Base-by-base conservation (phyloP, 306 rosid species). In the Mimosa bimucronata region DNA sequence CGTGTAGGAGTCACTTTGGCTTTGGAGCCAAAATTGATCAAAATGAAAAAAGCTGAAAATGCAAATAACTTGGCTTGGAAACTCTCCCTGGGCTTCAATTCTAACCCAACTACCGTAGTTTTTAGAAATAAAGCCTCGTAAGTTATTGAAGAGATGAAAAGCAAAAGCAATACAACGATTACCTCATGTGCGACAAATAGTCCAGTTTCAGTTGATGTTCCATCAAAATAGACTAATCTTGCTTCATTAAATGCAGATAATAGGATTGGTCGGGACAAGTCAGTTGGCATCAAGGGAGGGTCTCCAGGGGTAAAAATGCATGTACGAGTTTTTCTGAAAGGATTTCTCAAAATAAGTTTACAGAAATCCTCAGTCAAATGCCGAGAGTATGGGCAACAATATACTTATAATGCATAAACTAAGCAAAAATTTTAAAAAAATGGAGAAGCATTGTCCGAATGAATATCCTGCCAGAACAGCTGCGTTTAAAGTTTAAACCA, bases 141-240 rank as follows among this genome's bases (percentile, higher is more conserved):
- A 45, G 30, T 62, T 0, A 28, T 15, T 45, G 29, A 31, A 80
- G 73, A 41, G 62, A 72, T 42, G 64, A 38, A 1, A 77, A 83
- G 75, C 52, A 40, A 77, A 81, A 84, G 66, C 23, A 81, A 64
- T 28, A 68, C 52, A 30, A 28, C n/a, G 57, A 58, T 77, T 86
- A 95, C 99, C 98, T 93, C 98, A 79, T 84, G 87, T 12, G 96
- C 98, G 75, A 93, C 87, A 79, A 93, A 65, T 74, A 91, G 84
- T 82, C 97, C 94, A 80, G 91, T 87, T 86, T 95, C 92, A 4
- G 78, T 85, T 73, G 86, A 76, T 66, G 90, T 83, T 52, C 90
- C 93, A 81, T 95, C 98, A 34, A 81, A 85, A 85, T 89, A 95
- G 58, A 85, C 88, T 76, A 95, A 81, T 89, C 88, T 88, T 66